Conservation (phyloP, 78 protist genomes). For the Polysphondylium violaceum region DNA sequence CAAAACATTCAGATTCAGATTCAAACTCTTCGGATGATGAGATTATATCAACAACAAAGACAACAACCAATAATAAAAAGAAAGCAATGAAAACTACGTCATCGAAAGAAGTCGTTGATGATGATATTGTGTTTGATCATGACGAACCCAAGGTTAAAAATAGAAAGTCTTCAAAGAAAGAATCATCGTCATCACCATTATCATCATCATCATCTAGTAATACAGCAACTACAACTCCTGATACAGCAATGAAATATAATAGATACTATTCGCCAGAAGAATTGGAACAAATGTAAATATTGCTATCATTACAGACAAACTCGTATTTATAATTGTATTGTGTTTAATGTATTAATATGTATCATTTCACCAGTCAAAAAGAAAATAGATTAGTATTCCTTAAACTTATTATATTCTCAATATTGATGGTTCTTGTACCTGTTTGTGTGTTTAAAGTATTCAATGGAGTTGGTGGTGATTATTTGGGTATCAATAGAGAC, state of each 20-base stretch:
- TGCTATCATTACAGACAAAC: not conserved
- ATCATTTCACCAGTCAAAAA: constrained; percentile 8
- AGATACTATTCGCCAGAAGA: not conserved
- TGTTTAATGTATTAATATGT: too few relatives aligned
- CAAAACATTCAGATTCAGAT: not conserved
- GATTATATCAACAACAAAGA: too few relatives aligned
- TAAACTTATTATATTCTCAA: constrained; percentile 50
- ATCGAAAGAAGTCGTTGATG: not conserved
- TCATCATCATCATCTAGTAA: not conserved
- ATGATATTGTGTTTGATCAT: not conserved
- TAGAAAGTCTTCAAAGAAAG: not conserved
- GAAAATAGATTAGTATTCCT: constrained; percentile 43
- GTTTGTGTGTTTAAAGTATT: not conserved
- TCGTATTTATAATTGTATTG: not conserved
- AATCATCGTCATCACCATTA: not conserved
- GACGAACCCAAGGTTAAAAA: not conserved
- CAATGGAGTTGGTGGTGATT: constrained; percentile 25
- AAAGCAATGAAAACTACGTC: not conserved
- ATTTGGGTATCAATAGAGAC: constrained; percentile 18
- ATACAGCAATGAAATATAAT: too few relatives aligned
- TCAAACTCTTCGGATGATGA: too few relatives aligned
- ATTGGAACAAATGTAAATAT: not conserved
- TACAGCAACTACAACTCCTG: not conserved
- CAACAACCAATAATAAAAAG: too few relatives aligned
- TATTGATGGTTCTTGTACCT: constrained; percentile 63